Evolutionary conservation across 2,329 filamentous ascomycete genomes (phyloP).

Genomic region (Amphichorda felina): DNA sequence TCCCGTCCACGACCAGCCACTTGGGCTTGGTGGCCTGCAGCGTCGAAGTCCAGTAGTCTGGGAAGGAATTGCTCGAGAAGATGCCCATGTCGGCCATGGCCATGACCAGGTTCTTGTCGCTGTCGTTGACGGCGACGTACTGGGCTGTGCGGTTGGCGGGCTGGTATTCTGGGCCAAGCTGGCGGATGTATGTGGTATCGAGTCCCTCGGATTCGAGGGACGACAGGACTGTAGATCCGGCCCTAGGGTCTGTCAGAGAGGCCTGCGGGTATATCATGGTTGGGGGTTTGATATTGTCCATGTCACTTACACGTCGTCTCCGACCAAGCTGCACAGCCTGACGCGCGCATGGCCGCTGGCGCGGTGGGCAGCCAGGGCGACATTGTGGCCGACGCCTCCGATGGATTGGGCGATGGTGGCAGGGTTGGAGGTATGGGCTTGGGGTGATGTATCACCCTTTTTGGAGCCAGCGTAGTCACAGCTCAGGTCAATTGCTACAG

Average conservation of each 20-base stretch:
- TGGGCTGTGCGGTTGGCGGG: conserved; percentile 64
- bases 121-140: conserved; percentile 83
- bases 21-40: conserved; percentile 47
- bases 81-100: conserved; percentile 96
- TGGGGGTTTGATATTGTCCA: conserved; percentile 4
- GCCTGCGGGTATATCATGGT: no score
- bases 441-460: conserved; percentile 23
- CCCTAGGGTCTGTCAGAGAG: conserved; percentile 24
- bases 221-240: conserved; percentile 61
- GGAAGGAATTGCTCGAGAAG: conserved; percentile 45
- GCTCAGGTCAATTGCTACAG: conserved; percentile 75
- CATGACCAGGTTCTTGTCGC: conserved; percentile 70
- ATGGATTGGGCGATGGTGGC: conserved; percentile 70
- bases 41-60: conserved; percentile 47
- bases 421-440: conserved; percentile 75
- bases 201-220: conserved; percentile 54
- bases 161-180: conserved; percentile 33
- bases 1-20: conserved; percentile 78
- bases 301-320: conserved; percentile 54
- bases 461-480: conserved; percentile 53
- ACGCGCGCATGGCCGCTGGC: conserved; percentile 49
- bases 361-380: conserved; percentile 71
- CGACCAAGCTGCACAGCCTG: conserved; percentile 68
- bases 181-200: conserved; percentile 49
- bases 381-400: conserved; percentile 86